These are phyloP conservation scores for Endothia cerciana DNA, from an alignment of 2,329 filamentous ascomycete species.

Conservation along the genomic window DNA sequence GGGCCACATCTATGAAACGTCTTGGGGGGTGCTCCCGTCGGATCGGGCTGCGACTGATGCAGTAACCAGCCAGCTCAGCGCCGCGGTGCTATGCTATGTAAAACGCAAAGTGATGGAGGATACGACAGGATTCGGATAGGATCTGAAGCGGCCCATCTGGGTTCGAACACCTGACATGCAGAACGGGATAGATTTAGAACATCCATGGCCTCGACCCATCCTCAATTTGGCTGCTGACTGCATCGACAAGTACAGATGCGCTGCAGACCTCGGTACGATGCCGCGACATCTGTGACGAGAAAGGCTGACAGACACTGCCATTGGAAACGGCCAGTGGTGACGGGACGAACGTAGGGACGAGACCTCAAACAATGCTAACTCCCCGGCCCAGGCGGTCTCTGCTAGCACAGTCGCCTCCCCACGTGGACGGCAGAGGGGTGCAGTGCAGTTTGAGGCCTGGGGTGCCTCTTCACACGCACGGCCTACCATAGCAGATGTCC, in stretches of 20 bases:
- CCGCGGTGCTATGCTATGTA: background rate
- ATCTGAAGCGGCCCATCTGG: slow-evolving; percentile 1
- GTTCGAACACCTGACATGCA: background rate
- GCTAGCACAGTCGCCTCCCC: background rate
- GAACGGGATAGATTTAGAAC: slow-evolving; percentile 1
- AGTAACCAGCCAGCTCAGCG: background rate
- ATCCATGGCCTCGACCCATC: background rate
- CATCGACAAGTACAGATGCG: background rate
- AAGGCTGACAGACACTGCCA: background rate
- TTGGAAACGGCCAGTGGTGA: background rate
- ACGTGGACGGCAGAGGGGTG: background rate
- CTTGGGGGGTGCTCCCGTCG: background rate
- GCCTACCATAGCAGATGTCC: background rate
- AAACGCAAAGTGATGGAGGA: background rate
- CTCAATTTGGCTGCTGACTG: background rate
- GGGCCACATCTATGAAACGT: background rate
- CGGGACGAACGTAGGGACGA: background rate
- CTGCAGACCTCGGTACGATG: background rate
- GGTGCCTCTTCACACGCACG: background rate
- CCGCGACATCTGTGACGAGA: background rate
- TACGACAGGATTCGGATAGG: background rate
- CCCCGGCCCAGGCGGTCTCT: no score
- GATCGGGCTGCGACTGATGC: background rate
- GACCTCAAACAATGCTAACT: background rate
- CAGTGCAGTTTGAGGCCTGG: background rate